Evolutionary conservation across 768 basidiomycete genomes (phyloP), one percentile per base, ranked within the genome.

Genomic region (Podaxis sp.): DNA sequence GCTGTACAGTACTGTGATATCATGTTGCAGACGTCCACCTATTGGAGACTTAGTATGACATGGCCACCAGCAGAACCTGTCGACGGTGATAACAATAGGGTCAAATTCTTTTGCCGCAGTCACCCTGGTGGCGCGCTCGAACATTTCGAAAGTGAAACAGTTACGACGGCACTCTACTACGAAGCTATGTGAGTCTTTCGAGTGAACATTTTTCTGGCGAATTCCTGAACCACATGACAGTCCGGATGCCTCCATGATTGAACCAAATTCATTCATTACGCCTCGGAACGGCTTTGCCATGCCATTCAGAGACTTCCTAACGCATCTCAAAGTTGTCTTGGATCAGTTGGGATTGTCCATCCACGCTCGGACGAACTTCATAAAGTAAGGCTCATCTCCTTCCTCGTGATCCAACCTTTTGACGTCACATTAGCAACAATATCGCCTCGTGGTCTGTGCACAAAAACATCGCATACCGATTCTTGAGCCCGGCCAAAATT

Each of bases 391-490:
- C 4, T 25, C 25, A 1, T 40, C 13, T n/a, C 25, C 9, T 63
- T 43, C 19, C 64, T 37, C n/a, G 43, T 37, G 15, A 43, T 50
- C 43, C 27, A 29, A 57, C 33, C 33, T 27, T 65, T 7, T 47
- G 22, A 12, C n/a, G 51, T 41, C 63, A 51, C 5, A 47, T 22
- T 66, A 94, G 91, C 72, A 87, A 90, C 73, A 91, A 94, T 73
- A 79, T 94, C 65, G 79, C 87, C 27, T 76, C 86, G 12, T 93
- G 93, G 73, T 77, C 87, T 9, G 78, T 79, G 15, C 91, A 94
- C 76, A 90, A 88, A 71, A 93, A 94, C 73, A 91, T 94, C 64
- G 93, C 92, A 19, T 94, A 94, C 71, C 87, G 93, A n/a, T 93
- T 94, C 74, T 82, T 94, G 64, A 83, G 87, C 8, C 93, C 91